Conservation (phyloP, 352 stramenopile genomes). For the Globisporangium takayamanum region DNA sequence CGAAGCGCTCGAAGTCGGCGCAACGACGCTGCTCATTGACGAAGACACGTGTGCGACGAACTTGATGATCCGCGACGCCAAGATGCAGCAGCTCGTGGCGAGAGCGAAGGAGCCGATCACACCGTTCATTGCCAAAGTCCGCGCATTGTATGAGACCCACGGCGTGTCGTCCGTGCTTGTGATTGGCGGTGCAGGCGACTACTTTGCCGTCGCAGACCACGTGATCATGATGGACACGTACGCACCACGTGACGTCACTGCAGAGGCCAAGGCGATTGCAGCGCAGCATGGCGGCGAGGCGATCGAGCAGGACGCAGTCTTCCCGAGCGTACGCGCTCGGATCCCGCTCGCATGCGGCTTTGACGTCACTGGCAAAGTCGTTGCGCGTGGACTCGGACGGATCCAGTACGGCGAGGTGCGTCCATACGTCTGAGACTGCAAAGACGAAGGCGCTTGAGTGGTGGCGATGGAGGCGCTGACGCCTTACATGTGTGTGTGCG, state of each 20-base stretch:
- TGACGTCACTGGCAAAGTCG: constrained; percentile 69
- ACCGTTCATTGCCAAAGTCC: constrained; percentile 95
- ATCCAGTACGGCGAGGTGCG: constrained; percentile 85
- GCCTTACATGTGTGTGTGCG: not conserved
- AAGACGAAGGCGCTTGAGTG: not conserved
- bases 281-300: constrained; percentile 29
- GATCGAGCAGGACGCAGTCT: constrained; percentile 43
- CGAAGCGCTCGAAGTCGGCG: constrained; percentile 89
- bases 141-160: constrained; percentile 85
- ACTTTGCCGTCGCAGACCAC: constrained; percentile 94
- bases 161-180: constrained; percentile 93
- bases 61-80: constrained; percentile 97
- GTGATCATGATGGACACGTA: constrained; percentile 98
- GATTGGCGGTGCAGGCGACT: constrained; percentile 95
- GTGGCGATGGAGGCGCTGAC: not conserved
- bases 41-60: constrained; percentile 97
- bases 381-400: constrained; percentile 57
- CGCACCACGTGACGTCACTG: constrained; percentile 88
- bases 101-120: constrained; percentile 97
- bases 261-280: constrained; percentile 89
- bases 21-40: constrained; percentile 92
- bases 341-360: constrained; percentile 53
- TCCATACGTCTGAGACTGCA: not conserved
- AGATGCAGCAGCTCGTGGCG: constrained; percentile 95
- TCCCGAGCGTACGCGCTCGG: constrained; percentile 41